Conservation (phyloP, 2,329 filamentous ascomycete genomes). For the Rhinocladiella similis region DNA sequence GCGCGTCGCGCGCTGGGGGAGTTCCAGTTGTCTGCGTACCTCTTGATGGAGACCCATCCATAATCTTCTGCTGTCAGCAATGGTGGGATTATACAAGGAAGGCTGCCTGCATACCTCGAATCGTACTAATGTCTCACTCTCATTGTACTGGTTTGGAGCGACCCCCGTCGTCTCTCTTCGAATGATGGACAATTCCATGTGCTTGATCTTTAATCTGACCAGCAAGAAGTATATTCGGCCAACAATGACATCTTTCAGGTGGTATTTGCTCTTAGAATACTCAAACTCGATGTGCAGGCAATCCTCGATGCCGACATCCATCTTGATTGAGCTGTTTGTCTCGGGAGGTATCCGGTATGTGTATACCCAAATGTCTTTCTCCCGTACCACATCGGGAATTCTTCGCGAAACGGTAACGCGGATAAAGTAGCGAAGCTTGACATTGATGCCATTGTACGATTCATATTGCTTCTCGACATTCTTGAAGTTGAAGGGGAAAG, state of each 20-base stretch:
- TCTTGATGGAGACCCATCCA: conserved; percentile 97
- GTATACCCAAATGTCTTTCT: conserved; percentile 99
- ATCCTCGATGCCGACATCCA: conserved; percentile 99
- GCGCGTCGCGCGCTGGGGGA: no score
- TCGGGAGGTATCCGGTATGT: conserved; percentile 96
- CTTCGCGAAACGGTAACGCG: conserved; percentile 93
- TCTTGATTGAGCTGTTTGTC: conserved; percentile 98
- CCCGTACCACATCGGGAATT: conserved; percentile 96
- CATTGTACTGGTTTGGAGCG: conserved; percentile 98
- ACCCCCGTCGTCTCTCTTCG: conserved; percentile 93
- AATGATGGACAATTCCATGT: conserved; percentile 99
- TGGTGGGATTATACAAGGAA: neutral
- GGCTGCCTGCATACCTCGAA: conserved; percentile 69
- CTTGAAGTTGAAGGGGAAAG: conserved; percentile 99
- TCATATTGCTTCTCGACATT: conserved; percentile 99
- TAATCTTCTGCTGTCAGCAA: conserved; percentile 63
- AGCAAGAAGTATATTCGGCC: conserved; percentile 97
- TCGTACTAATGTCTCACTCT: conserved; percentile 94
- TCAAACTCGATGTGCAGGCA: conserved; percentile 99
- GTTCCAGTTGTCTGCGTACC: conserved; percentile 54
- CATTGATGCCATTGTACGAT: conserved; percentile 99
- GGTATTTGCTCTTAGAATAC: conserved; percentile 99
- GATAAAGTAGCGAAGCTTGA: conserved; percentile 97
- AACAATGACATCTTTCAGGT: conserved; percentile 98
- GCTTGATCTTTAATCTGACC: conserved; percentile 97